These are phyloP conservation scores for Pleurotus pulmonarius DNA, from an alignment of 768 basidiomycete genomes.

Conservation along the genomic window DNA sequence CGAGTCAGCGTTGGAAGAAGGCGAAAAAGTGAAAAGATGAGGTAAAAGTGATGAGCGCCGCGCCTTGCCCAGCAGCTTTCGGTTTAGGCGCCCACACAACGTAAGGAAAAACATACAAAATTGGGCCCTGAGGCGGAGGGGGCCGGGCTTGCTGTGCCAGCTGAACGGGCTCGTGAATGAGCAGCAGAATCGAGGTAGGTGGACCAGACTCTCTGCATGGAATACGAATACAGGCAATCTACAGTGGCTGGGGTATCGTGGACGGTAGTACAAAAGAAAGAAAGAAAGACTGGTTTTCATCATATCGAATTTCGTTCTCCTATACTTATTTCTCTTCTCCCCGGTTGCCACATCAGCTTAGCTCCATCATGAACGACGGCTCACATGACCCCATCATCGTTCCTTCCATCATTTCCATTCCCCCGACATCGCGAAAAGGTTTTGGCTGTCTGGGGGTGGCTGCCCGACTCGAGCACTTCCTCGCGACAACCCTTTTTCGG, in stretches of 20 bases:
- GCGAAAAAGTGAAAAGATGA: background rate
- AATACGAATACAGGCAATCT: no score
- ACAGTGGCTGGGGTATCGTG: background rate
- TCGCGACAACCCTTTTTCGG: no score
- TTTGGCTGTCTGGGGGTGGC: no score
- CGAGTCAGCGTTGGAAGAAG: background rate
- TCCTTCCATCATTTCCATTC: no score
- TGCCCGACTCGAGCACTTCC: no score
- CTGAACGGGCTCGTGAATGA: conserved; percentile 12
- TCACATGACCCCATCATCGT: background rate
- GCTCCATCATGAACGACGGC: background rate
- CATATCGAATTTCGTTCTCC: background rate
- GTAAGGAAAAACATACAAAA: background rate
- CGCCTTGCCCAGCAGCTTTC: background rate
- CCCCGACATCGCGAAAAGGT: no score
- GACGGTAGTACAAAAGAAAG: conserved; percentile 1
- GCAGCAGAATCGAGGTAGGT: conserved; percentile 29
- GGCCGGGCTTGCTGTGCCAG: conserved; percentile 9
- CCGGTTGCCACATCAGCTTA: conserved; percentile 9
- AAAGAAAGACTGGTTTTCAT: background rate
- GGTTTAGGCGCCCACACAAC: background rate
- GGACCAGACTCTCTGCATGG: conserved; percentile 40
- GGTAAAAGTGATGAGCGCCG: background rate
- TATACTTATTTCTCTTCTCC: background rate
- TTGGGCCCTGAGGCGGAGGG: conserved; percentile 6